A percentile compares a stretch with the other conserved stretches of the same genome.
These are phyloP conservation scores for Penicillium janthinellum DNA, from an alignment of 2,329 filamentous ascomycete genomes.

Conservation along the genomic window DNA sequence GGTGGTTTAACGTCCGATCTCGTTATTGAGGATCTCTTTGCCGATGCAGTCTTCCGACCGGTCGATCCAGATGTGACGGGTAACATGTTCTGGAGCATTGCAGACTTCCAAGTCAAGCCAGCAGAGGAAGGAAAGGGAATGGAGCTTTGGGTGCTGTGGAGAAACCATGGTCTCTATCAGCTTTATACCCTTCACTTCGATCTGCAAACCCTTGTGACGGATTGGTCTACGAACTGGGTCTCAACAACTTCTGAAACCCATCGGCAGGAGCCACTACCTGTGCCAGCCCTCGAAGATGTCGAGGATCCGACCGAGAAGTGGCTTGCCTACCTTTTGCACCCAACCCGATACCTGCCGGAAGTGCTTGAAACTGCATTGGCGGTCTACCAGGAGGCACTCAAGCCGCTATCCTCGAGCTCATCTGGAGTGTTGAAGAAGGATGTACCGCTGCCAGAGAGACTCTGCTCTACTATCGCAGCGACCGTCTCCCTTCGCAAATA, in stretches of 20 bases:
- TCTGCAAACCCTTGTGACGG: conserved; percentile 61
- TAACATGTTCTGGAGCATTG: conserved; percentile 76
- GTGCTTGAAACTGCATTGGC: conserved; percentile 81
- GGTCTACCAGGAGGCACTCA: conserved; percentile 72
- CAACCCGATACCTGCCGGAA: conserved; percentile 76
- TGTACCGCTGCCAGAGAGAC: conserved; percentile 70
- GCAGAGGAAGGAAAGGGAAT: conserved; percentile 57
- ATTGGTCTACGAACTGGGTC: conserved; percentile 71
- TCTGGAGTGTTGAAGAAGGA: conserved; percentile 49
- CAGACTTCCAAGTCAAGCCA: conserved; percentile 69
- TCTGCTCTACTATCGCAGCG: conserved; percentile 71
- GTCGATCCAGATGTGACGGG: conserved; percentile 63
- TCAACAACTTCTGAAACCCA: conserved; percentile 65
- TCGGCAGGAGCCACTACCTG: conserved; percentile 55
- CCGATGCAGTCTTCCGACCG: conserved; percentile 64
- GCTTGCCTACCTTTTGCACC: conserved; percentile 79
- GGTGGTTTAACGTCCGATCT: conserved; percentile 60
- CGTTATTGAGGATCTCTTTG: conserved; percentile 71
- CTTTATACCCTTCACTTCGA: conserved; percentile 74
- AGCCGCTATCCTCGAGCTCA: conserved; percentile 38
- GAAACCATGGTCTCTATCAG: conserved; percentile 78
- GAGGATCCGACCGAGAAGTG: conserved; percentile 79
- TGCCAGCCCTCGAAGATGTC: conserved; percentile 64
- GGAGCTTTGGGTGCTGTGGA: conserved; percentile 77
- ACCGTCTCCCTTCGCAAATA: conserved; percentile 67